Conservation (phyloP, 2,329 filamentous ascomycete species). For the Pseudocercospora eumusae region DNA sequence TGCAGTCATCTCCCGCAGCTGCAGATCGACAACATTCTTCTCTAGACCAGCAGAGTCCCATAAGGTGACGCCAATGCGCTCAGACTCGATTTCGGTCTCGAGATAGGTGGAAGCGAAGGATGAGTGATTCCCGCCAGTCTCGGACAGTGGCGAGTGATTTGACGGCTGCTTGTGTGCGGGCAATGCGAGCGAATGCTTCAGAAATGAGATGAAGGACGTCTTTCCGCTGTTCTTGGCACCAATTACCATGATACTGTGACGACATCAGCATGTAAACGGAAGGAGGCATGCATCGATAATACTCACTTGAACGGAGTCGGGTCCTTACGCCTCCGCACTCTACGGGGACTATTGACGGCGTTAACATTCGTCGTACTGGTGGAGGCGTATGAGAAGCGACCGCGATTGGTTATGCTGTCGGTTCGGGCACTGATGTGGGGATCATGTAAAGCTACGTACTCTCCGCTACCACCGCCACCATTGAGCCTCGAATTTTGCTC, state of each 20-base stretch:
- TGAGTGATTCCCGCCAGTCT: conserved; percentile 37
- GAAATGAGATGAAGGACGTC: conserved; percentile 94
- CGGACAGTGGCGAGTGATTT: conserved; percentile 29
- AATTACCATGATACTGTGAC: conserved; percentile 77
- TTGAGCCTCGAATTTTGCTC: conserved; percentile 12
- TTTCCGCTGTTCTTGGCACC: conserved; percentile 88
- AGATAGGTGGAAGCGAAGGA: conserved; percentile 83
- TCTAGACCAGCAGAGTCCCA: conserved; percentile 97
- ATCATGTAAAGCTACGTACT: conserved; percentile 62
- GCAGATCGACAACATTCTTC: conserved; percentile 91
- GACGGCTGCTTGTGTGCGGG: conserved; percentile 71
- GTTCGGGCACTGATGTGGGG: conserved; percentile 64
- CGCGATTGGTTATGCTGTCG: conserved; percentile 95
- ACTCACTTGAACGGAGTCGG: conserved; percentile 98
- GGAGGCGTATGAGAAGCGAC: conserved; percentile 93
- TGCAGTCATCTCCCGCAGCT: conserved; percentile 83
- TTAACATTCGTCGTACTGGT: conserved; percentile 83
- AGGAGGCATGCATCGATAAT: neutral
- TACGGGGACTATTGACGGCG: conserved; percentile 80
- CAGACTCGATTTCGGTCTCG: conserved; percentile 90
- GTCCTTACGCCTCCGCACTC: conserved; percentile 91
- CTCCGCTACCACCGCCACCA: conserved; percentile 42
- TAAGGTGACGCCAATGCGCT: conserved; percentile 86
- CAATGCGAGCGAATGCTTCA: conserved; percentile 80
- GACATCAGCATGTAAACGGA: conserved; percentile 3